A percentile compares a stretch with the other conserved stretches of the same genome.
Evolutionary conservation across 2,329 filamentous ascomycete genomes (phyloP).

Genomic region (Alternaria angustiovoidea): DNA sequence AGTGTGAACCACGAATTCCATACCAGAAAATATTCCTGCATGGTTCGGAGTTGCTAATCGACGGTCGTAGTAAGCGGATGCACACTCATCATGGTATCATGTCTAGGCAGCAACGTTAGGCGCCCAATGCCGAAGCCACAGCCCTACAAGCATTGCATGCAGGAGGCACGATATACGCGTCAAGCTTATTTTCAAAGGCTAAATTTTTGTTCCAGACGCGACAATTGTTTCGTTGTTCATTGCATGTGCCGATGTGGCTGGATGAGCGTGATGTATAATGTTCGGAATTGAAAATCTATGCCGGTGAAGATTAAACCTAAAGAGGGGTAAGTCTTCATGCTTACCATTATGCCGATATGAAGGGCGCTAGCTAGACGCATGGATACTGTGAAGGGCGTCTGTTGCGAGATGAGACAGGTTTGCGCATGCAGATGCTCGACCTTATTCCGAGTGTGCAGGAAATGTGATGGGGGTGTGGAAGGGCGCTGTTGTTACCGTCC

Average conservation of each 20-base stretch:
- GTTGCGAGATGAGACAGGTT: neutral
- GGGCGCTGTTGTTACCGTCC: neutral
- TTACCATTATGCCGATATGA: neutral
- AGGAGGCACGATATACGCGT: neutral
- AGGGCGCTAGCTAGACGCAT: neutral
- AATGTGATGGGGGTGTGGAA: neutral
- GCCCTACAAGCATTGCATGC: neutral
- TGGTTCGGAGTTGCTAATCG: neutral
- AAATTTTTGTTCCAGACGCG: neutral
- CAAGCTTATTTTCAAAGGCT: neutral
- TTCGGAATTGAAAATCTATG: neutral
- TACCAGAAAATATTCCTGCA: neutral
- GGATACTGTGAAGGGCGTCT: neutral
- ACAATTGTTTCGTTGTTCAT: neutral
- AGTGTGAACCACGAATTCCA: neutral
- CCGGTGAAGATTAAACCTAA: neutral
- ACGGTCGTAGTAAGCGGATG: neutral
- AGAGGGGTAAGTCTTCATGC: neutral
- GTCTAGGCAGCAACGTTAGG: neutral
- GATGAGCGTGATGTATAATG: neutral
- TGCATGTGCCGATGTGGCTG: neutral
- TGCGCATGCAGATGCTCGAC: neutral
- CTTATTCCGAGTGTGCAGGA: neutral
- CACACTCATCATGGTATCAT: conserved; percentile 1
- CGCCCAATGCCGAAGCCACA: conserved; percentile 9